A percentile compares a stretch with the other conserved stretches of the same genome.
Conservation (phyloP, 768 basidiomycete species). For the Mycena leptocephala region DNA sequence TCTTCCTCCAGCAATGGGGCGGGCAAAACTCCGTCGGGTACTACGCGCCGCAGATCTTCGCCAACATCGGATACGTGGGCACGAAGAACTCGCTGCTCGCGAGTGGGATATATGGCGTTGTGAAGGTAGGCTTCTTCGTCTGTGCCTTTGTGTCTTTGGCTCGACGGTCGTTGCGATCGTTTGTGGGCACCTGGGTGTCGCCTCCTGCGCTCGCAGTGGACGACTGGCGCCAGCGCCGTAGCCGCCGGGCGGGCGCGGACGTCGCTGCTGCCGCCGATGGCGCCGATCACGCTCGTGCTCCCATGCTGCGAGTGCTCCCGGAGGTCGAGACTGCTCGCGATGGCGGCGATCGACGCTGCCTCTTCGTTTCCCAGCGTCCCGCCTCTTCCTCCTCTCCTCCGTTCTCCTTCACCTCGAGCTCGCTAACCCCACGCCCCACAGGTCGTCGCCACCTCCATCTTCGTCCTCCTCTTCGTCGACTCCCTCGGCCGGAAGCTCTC, state of each 20-base stretch:
- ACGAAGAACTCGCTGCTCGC: conserved; percentile 76
- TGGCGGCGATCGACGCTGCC: no score
- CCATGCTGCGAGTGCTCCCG: no score
- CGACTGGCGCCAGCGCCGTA: no score
- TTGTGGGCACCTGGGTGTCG: no score
- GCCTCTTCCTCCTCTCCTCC: not conserved
- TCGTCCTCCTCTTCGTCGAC: conserved; percentile 80
- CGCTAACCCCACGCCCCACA: conserved; percentile 61
- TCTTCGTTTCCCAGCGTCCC: not conserved
- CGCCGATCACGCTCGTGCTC: no score
- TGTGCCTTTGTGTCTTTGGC: no score
- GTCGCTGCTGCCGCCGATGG: no score
- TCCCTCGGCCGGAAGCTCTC: conserved; percentile 78
- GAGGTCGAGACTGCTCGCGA: no score
- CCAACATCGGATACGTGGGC: conserved; percentile 81
- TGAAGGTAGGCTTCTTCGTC: not conserved
- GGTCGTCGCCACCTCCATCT: conserved; percentile 76
- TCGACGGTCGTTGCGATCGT: no score
- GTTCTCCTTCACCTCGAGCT: not conserved
- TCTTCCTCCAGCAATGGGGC: conserved; percentile 87
- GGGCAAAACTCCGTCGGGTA: conserved; percentile 89
- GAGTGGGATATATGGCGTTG: conserved; percentile 66
- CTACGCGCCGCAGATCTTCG: conserved; percentile 84
- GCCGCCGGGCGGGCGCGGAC: no score
- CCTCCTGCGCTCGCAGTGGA: no score